Conservation (phyloP, 768 basidiomycete species). For the Amylocystis lapponica region DNA sequence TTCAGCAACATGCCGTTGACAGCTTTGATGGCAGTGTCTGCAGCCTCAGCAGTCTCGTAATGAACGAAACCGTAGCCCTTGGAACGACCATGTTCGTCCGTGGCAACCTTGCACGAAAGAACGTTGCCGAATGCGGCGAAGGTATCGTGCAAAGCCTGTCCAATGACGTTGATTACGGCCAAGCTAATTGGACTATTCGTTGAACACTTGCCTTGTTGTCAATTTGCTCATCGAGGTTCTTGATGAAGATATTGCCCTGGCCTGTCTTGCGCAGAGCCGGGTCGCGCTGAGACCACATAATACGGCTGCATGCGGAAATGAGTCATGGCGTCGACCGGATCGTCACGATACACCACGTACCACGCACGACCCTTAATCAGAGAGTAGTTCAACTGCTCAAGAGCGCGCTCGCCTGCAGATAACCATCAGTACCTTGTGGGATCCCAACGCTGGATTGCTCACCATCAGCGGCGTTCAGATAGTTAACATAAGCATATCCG, state of each 20-base stretch:
- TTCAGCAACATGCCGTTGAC: slow-evolving; percentile 99
- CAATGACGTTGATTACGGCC: neutral
- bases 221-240: slow-evolving; percentile 94
- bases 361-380: slow-evolving; percentile 97
- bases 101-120: slow-evolving; percentile 98
- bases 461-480: slow-evolving; percentile 93
- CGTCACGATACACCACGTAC: slow-evolving; percentile 41
- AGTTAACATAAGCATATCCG: slow-evolving; percentile 99
- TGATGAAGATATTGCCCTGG: slow-evolving; percentile 99
- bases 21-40: slow-evolving; percentile 93
- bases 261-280: slow-evolving; percentile 98
- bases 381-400: slow-evolving; percentile 99
- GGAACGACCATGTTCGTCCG: slow-evolving; percentile 91
- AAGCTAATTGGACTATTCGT: neutral
- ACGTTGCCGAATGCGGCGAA: slow-evolving; percentile 99
- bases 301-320: slow-evolving; percentile 60
- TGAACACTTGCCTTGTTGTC: slow-evolving; percentile 79
- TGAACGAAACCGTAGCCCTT: slow-evolving; percentile 99
- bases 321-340: neutral
- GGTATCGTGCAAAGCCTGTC: slow-evolving; percentile 94
- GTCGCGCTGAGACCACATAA: slow-evolving; percentile 99
- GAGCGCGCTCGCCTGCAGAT: slow-evolving; percentile 82
- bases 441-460: too few relatives aligned
- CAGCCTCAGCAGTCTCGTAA: slow-evolving; percentile 96
- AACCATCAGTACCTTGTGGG: too few relatives aligned